Evolutionary conservation across 768 basidiomycete species (phyloP).

Genomic region (Kwoniella bestiolae): DNA sequence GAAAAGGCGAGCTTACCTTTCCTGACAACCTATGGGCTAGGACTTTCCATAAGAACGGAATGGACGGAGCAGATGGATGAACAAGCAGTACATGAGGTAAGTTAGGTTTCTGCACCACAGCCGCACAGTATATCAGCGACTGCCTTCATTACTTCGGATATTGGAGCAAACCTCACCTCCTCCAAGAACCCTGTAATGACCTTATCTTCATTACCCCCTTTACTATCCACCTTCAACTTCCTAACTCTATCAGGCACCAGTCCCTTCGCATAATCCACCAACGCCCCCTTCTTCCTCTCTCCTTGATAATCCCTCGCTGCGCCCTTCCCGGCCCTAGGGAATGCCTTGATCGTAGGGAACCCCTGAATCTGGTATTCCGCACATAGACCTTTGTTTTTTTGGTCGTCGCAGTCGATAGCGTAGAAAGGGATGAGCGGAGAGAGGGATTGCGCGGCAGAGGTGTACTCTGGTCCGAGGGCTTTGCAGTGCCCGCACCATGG

Average conservation of each 20-base stretch:
- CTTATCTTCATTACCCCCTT: slow-evolving; percentile 59
- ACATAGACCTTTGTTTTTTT: slow-evolving; percentile 79
- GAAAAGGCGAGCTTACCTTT: slow-evolving; percentile 28
- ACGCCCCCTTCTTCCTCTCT: slow-evolving; percentile 71
- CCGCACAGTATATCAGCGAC: not conserved
- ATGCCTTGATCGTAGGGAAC: slow-evolving; percentile 92
- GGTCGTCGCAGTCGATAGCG: slow-evolving; percentile 89
- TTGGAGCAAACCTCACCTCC: slow-evolving; percentile 62
- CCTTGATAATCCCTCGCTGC: slow-evolving; percentile 70
- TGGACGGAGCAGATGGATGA: slow-evolving; percentile 54
- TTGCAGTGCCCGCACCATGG: slow-evolving; percentile 89
- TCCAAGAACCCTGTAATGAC: slow-evolving; percentile 68
- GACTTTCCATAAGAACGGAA: slow-evolving; percentile 58
- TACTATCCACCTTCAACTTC: slow-evolving; percentile 59
- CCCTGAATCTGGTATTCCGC: slow-evolving; percentile 81
- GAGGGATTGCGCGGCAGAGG: slow-evolving; percentile 76
- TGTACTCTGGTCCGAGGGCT: slow-evolving; percentile 80
- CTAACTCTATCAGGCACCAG: slow-evolving; percentile 74
- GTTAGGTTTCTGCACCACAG: slow-evolving; percentile 42
- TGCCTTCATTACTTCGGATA: not conserved
- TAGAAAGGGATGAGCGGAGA: slow-evolving; percentile 84
- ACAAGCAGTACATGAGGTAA: slow-evolving; percentile 56
- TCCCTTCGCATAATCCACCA: slow-evolving; percentile 76
- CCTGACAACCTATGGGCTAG: slow-evolving; percentile 50
- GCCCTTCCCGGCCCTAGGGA: slow-evolving; percentile 72